Percentiles rank a stretch among this genome's conserved stretches.
Evolutionary conservation across 202 grass and related monocot genomes (phyloP).

Genomic region (Saccharum hybrid): DNA sequence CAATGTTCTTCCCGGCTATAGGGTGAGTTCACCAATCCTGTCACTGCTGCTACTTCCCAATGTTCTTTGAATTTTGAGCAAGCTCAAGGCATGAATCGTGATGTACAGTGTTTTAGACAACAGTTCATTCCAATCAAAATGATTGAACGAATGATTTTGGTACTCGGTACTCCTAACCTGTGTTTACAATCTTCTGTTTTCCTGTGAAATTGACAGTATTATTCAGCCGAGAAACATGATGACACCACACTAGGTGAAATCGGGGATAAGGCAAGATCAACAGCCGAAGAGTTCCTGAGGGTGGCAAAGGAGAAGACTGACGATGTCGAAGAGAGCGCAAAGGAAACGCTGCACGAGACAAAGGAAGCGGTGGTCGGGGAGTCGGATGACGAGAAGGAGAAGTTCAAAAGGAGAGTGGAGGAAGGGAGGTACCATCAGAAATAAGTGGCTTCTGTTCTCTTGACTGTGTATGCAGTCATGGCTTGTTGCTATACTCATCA

Average conservation of each 20-base stretch:
- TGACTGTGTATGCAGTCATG: constrained; percentile 17
- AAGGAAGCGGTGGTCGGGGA: constrained; percentile 72
- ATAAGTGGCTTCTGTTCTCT: not conserved
- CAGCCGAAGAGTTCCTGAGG: constrained; percentile 79
- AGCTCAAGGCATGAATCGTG: too few species aligned
- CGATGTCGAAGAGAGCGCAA: constrained; percentile 44
- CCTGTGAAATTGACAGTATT: constrained; percentile 14
- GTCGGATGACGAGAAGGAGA: constrained; percentile 55
- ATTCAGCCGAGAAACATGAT: constrained; percentile 56
- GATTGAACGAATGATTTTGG: not conserved
- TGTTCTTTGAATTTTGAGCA: not conserved
- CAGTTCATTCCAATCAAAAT: not conserved
- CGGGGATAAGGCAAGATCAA: constrained; percentile 68
- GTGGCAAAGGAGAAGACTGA: constrained; percentile 85
- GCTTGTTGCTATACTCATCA: not conserved
- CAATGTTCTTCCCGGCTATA: not conserved
- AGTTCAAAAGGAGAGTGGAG: constrained; percentile 71
- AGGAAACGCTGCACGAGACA: constrained; percentile 57
- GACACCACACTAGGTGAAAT: constrained; percentile 51
- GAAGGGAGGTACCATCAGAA: constrained; percentile 66
- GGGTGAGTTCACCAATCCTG: constrained; percentile 34
- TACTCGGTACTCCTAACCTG: not conserved
- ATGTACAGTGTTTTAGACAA: not conserved
- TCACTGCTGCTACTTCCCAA: not conserved
- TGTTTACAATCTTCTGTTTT: not conserved